A percentile compares a stretch with the other conserved stretches of the same genome.
Evolutionary conservation across 163 green algal genomes (phyloP).

Genomic region (Scenedesmus sp.): DNA sequence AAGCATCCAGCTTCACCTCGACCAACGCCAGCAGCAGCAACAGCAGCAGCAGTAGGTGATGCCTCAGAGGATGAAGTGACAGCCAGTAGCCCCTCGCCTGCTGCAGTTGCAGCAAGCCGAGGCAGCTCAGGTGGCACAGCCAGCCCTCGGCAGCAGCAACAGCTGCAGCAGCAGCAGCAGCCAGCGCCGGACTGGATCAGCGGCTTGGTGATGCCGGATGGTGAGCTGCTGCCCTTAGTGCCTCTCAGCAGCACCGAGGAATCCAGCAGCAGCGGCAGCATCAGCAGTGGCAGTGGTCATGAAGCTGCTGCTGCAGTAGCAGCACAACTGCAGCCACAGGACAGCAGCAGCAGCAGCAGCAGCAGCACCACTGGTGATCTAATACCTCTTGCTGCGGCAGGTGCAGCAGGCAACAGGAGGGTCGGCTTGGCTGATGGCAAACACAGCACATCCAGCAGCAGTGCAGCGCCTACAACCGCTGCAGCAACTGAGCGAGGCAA

Average conservation of each 20-base stretch:
- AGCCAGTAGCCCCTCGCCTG: neutral
- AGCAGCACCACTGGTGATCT: neutral
- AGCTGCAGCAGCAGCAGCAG: neutral
- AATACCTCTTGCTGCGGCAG: too few relatives aligned
- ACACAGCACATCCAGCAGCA: neutral
- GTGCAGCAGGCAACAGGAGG: neutral
- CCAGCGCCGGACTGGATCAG: neutral
- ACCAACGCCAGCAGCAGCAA: neutral
- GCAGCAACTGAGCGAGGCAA: neutral
- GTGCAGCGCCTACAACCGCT: neutral
- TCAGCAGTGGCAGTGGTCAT: neutral
- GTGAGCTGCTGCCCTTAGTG: neutral
- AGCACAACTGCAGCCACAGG: neutral
- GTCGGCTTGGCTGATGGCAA: too few relatives aligned
- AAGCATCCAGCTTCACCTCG: neutral
- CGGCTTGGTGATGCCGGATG: neutral
- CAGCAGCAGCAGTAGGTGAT: neutral
- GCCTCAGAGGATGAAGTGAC: too few relatives aligned
- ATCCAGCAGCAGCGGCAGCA: neutral
- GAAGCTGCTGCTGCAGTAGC: neutral
- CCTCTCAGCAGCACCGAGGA: neutral
- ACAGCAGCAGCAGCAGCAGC: neutral
- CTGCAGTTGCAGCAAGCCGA: neutral
- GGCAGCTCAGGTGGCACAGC: neutral
- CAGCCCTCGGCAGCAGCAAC: neutral